Conservation (phyloP, 2,329 filamentous ascomycete species). For the Atkinsonella texensis region DNA sequence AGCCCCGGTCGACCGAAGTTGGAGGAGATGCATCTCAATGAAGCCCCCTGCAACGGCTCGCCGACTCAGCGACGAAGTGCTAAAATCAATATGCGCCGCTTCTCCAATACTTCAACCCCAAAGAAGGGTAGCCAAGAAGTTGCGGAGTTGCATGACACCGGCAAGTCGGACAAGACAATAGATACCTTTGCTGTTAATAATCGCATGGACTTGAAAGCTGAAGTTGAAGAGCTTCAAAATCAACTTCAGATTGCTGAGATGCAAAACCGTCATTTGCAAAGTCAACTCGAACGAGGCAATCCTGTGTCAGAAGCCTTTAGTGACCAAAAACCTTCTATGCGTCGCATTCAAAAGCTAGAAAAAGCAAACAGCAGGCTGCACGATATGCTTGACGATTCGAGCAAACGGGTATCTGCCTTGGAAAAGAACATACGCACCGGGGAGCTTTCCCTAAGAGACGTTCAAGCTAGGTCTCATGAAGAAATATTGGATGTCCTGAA, state of each 20-base stretch:
- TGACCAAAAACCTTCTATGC: constrained; percentile 67
- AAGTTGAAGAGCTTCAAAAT: constrained; percentile 86
- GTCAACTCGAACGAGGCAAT: constrained; percentile 62
- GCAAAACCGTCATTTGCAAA: constrained; percentile 87
- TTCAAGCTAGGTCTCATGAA: constrained; percentile 87
- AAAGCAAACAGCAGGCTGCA: constrained; percentile 84
- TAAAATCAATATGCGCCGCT: constrained; percentile 42
- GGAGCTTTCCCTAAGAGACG: constrained; percentile 77
- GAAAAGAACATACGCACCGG: constrained; percentile 81
- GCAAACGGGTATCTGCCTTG: constrained; percentile 79
- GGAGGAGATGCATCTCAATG: constrained; percentile 80
- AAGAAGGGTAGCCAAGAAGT: constrained; percentile 54
- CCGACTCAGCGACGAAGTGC: constrained; percentile 56
- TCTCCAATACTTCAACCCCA: constrained; percentile 68
- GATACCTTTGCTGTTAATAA: constrained; percentile 78
- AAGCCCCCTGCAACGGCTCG: constrained; percentile 61
- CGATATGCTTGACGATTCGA: constrained; percentile 87
- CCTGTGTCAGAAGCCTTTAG: constrained; percentile 54
- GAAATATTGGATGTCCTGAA: constrained; percentile 88
- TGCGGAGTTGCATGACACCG: constrained; percentile 58
- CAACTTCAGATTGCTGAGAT: constrained; percentile 89
- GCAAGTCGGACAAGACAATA: constrained; percentile 67
- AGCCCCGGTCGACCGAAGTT: constrained; percentile 61
- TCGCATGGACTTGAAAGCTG: constrained; percentile 79
- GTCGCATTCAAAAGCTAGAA: constrained; percentile 82